Percentiles rank a stretch among this genome's conserved stretches.
Evolutionary conservation across 225 moss, liverwort and hornwort genomes (phyloP).

Genomic region (Rhytidiadelphus loreus): DNA sequence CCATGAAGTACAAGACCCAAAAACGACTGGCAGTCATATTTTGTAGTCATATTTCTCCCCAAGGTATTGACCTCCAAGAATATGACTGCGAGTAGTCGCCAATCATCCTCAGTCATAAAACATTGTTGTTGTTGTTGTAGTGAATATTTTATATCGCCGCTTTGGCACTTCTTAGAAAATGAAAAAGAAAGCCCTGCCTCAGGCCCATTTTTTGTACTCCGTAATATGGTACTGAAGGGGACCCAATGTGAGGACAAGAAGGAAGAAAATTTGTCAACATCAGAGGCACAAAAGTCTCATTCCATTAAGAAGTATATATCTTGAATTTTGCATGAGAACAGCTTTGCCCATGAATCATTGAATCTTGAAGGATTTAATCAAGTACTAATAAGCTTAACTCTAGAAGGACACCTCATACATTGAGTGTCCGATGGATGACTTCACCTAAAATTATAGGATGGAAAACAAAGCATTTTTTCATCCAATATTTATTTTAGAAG

Average conservation of each 20-base stretch:
- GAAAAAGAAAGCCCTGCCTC: too few relatives aligned
- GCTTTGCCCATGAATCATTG: background rate
- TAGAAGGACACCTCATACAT: accelerated
- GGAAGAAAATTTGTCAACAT: background rate
- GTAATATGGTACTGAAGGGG: background rate
- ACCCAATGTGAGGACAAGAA: background rate
- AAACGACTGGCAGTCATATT: too few relatives aligned
- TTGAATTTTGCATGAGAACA: background rate
- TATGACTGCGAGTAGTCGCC: too few relatives aligned
- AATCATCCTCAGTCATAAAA: too few relatives aligned
- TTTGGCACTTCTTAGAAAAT: too few relatives aligned
- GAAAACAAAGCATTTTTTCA: background rate
- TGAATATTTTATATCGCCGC: too few relatives aligned
- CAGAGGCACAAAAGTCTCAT: background rate
- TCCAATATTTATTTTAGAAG: background rate
- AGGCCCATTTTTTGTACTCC: background rate
- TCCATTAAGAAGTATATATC: background rate
- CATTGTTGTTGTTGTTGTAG: too few relatives aligned
- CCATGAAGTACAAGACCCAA: too few relatives aligned
- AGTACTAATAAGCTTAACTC: background rate
- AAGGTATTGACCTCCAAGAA: too few relatives aligned
- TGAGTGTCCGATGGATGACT: background rate
- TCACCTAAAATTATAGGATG: too few relatives aligned
- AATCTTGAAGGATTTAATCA: background rate
- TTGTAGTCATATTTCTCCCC: too few relatives aligned